phyloP scores from a whole-genome alignment of 129 eudicot species.

The Chrysanthemum makinoi region DNA sequence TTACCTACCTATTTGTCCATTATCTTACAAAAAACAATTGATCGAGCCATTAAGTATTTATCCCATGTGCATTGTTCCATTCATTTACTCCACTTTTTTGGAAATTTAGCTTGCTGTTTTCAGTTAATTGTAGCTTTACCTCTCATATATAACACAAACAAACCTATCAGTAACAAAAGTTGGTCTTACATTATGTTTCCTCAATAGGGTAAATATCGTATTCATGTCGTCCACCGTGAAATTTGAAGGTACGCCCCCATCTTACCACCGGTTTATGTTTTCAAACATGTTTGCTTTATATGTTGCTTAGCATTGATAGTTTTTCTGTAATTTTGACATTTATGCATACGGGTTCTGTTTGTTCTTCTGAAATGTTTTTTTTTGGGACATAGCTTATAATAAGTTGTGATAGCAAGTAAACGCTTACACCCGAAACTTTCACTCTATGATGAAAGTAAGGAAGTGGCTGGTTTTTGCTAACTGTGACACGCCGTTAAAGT shows the following conservation, averaged over 20 bases:
- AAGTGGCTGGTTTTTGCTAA: not conserved
- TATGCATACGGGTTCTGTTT: not conserved
- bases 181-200: conserved; percentile 23
- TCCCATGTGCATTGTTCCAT: conserved; percentile 29
- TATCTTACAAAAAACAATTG: conserved; percentile 17
- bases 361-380: not conserved
- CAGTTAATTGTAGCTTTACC: not conserved
- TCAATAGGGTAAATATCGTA: not conserved
- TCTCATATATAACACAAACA: conserved; percentile 15
- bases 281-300: conserved; percentile 1
- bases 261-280: not conserved
- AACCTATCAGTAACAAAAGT: conserved; percentile 20
- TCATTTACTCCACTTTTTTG: conserved; percentile 14
- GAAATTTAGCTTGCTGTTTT: conserved; percentile 3
- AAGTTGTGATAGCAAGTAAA: no score
- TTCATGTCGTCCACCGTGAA: conserved; percentile 18
- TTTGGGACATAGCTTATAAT: no score
- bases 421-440: no score
- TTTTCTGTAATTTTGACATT: not conserved
- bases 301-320: not conserved
- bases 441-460: not conserved
- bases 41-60: conserved; percentile 13
- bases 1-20: conserved; percentile 28
- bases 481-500: not conserved
- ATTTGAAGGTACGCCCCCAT: conserved; percentile 23